A percentile compares a stretch with the other conserved stretches of the same genome.
Conservation (phyloP, 2,329 filamentous ascomycete genomes). For the Penicillium olsonii region DNA sequence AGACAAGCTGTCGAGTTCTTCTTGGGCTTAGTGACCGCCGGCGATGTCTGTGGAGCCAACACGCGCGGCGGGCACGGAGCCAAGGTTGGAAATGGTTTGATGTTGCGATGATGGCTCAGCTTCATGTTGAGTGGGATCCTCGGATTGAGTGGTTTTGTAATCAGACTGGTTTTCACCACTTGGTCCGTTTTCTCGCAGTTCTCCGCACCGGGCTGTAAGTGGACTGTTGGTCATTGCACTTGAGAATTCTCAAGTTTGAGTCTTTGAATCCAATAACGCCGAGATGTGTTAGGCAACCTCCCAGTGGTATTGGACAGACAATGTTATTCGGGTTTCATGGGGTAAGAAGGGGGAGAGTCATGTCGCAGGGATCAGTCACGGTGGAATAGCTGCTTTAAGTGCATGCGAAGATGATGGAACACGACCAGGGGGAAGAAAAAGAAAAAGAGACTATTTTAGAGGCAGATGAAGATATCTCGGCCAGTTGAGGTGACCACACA, state of each 20-base stretch:
- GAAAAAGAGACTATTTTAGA: slow-evolving; percentile 7
- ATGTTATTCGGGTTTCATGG: not conserved
- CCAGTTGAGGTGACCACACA: slow-evolving; percentile 1
- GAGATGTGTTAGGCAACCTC: not conserved
- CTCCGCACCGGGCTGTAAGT: not conserved
- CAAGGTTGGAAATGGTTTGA: slow-evolving; percentile 29
- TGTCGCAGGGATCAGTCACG: slow-evolving; percentile 5
- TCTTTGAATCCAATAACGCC: not conserved
- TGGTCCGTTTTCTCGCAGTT: not conserved
- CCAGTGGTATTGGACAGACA: not conserved
- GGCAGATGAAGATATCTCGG: slow-evolving; percentile 2
- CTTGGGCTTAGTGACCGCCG: slow-evolving; percentile 30
- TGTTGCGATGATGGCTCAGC: slow-evolving; percentile 19
- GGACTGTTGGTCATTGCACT: not conserved
- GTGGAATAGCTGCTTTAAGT: slow-evolving; percentile 7
- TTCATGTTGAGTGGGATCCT: not conserved
- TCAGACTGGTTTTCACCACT: not conserved
- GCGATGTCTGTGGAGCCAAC: slow-evolving; percentile 18
- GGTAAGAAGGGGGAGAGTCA: slow-evolving; percentile 5
- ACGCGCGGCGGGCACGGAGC: slow-evolving; percentile 30
- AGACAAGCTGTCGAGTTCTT: slow-evolving; percentile 41
- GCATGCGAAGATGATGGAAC: not conserved
- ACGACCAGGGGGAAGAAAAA: not conserved
- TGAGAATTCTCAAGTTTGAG: not conserved
- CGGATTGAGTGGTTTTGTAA: not conserved